phyloP scores from a whole-genome alignment of 2,329 filamentous ascomycete species.

The Dothiorella sarmentorum region DNA sequence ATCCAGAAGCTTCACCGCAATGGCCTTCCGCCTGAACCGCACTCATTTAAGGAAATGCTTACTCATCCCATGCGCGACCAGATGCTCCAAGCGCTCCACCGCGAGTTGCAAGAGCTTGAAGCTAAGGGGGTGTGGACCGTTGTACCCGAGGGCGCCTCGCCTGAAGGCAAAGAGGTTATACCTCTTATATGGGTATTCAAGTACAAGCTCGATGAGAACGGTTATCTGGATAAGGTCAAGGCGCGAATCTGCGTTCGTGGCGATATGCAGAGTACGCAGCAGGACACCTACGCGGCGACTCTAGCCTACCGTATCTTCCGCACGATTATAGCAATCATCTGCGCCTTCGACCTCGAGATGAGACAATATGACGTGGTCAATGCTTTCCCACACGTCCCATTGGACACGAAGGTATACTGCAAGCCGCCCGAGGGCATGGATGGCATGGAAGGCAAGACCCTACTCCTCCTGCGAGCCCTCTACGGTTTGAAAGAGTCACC shows the following conservation, averaged over 20 bases:
- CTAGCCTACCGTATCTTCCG: conserved; percentile 20
- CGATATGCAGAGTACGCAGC: conserved; percentile 15
- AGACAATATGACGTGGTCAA: conserved; percentile 25
- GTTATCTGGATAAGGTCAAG: conserved; percentile 22
- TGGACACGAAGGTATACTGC: conserved; percentile 19
- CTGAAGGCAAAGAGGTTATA: conserved; percentile 13
- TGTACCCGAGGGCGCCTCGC: neutral
- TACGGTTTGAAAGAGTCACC: conserved; percentile 25
- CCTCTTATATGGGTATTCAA: conserved; percentile 21
- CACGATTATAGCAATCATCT: conserved; percentile 23
- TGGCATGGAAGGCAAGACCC: neutral
- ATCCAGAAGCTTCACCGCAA: too few species aligned
- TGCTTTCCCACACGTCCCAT: conserved; percentile 25
- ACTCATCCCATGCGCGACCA: too few species aligned
- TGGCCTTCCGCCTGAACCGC: too few species aligned
- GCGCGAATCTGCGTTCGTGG: conserved; percentile 21
- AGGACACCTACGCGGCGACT: conserved; percentile 23
- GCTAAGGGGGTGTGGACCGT: too few species aligned
- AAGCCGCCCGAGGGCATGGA: conserved; percentile 22
- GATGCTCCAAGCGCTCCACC: too few species aligned
- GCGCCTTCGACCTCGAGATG: conserved; percentile 23
- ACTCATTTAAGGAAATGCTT: too few species aligned
- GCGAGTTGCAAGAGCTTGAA: too few species aligned
- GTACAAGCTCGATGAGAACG: conserved; percentile 22
- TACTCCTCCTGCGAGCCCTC: conserved; percentile 22